Conservation (phyloP, 2,329 filamentous ascomycete species). For the Xylaria sp. region DNA sequence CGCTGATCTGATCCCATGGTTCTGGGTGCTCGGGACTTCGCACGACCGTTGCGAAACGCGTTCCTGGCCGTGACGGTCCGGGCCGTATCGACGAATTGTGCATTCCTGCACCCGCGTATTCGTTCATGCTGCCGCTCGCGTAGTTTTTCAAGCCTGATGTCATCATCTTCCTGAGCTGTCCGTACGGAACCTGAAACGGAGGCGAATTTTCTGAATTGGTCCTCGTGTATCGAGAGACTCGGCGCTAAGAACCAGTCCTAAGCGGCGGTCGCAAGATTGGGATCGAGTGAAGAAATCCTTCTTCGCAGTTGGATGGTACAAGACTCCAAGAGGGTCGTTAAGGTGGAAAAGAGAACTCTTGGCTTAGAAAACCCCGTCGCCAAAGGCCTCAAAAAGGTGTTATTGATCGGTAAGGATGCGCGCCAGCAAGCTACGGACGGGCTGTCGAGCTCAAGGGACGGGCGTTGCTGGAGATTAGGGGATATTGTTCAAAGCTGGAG, state of each 20-base stretch:
- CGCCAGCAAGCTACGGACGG: neutral
- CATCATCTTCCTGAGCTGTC: slow-evolving; percentile 12
- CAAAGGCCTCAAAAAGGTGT: slow-evolving; percentile 3
- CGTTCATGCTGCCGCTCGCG: slow-evolving; percentile 31
- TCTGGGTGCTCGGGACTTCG: slow-evolving; percentile 30
- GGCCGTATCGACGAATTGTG: slow-evolving; percentile 29
- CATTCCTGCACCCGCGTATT: slow-evolving; percentile 25
- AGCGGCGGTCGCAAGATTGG: neutral
- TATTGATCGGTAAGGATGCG: slow-evolving; percentile 14
- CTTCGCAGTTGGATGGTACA: neutral
- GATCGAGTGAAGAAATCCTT: neutral
- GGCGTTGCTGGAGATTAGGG: slow-evolving; percentile 10
- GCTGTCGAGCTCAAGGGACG: neutral
- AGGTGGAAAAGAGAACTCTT: neutral
- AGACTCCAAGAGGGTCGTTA: neutral
- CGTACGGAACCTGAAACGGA: neutral
- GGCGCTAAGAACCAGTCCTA: neutral
- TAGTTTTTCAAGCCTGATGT: slow-evolving; percentile 30
- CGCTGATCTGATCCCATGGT: slow-evolving; percentile 53
- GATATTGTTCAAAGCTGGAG: slow-evolving; percentile 9
- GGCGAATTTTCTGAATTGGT: slow-evolving; percentile 2
- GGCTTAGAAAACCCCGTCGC: neutral
- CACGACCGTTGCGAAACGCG: slow-evolving; percentile 30
- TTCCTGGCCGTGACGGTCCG: slow-evolving; percentile 26
- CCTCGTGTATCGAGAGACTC: neutral